Base-by-base conservation (phyloP, 495 filamentous ascomycete genomes). In the Geopyxis carbonaria region DNA sequence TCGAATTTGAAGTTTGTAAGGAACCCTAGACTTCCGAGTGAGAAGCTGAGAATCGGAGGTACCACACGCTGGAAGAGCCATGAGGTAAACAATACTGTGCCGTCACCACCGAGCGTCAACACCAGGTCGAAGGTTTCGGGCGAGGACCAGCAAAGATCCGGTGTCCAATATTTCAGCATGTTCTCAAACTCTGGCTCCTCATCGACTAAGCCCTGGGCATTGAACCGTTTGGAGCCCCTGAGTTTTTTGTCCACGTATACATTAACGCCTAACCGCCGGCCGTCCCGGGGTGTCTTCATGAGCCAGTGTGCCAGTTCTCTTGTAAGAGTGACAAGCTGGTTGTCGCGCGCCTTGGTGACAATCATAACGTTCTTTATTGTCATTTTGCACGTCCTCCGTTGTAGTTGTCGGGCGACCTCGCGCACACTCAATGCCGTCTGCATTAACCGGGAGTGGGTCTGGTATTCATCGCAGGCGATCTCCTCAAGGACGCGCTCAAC, bases 31-130 rank as follows among this genome's bases (percentile, higher is more conserved):
- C 86, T 93, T 2, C 89, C 89, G 21, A 95, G 60, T 16, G 84
- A 70, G 59, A 97, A 95, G 34, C 82, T 84, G 15, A 97, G 62
- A 4, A 94, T 81, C 0, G 91, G 89, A 4, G 89, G 89, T 0
- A 95, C 87, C 38, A 95, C 76, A n/a, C 82, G 67, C 65, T 97
- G 89, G 57, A 97, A 97, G 22, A 97, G 64, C 87, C 91, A 97
- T 50, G 76, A 84, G 0, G 89, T 81, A 53, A 92, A 95, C 22
- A 97, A 64, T 22, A 97, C 87, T 0, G 89, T 97, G 10, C 89
- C 89, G 54, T 97, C 89, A 7, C 89, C 89, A n/a, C 89, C 89
- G 2, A 97, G 74, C 0, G 87, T 91, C 23, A 97, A 65, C 11
- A 89, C 76, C 51, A 97, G 85, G 59, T 97, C 89, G 53, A 94